Conservation (phyloP, 768 basidiomycete species). For the Phlebiopsis gigantea region DNA sequence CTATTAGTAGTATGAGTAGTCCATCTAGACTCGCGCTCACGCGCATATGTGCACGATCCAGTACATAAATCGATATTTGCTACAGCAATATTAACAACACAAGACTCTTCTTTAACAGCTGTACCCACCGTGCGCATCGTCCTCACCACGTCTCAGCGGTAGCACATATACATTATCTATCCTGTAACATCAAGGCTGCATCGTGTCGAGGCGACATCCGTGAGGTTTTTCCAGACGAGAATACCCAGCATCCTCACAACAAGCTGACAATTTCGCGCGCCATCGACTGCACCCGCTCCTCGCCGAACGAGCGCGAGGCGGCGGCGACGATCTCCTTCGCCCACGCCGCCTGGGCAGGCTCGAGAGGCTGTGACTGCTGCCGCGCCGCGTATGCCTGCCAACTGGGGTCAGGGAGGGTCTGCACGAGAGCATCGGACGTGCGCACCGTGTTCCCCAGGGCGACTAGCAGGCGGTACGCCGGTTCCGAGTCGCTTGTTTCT, state of each 20-base stretch:
- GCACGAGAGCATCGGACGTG: background rate
- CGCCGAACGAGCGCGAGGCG: constrained; percentile 45
- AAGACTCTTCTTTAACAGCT: too few relatives aligned
- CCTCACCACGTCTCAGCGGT: background rate
- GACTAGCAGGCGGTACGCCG: constrained; percentile 64
- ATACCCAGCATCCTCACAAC: constrained; percentile 30
- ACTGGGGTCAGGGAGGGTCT: background rate
- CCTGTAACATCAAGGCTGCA: background rate
- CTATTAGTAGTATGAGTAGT: too few relatives aligned
- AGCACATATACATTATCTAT: background rate
- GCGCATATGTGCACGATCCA: too few relatives aligned
- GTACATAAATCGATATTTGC: too few relatives aligned
- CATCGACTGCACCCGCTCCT: constrained; percentile 52
- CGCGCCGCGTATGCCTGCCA: constrained; percentile 46
- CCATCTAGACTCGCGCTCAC: too few relatives aligned
- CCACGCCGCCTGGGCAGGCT: constrained; percentile 34
- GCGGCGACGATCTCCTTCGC: constrained; percentile 35
- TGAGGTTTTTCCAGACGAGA: background rate
- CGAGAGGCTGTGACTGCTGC: constrained; percentile 29
- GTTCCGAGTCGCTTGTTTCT: constrained; percentile 57
- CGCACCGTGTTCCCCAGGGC: constrained; percentile 70
- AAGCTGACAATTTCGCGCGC: constrained; percentile 43
- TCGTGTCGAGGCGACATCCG: too few relatives aligned
- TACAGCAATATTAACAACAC: too few relatives aligned
- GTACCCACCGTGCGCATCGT: background rate